phyloP scores from a whole-genome alignment of 192 early-diverging fungal species.

The Coemansia sp. region DNA sequence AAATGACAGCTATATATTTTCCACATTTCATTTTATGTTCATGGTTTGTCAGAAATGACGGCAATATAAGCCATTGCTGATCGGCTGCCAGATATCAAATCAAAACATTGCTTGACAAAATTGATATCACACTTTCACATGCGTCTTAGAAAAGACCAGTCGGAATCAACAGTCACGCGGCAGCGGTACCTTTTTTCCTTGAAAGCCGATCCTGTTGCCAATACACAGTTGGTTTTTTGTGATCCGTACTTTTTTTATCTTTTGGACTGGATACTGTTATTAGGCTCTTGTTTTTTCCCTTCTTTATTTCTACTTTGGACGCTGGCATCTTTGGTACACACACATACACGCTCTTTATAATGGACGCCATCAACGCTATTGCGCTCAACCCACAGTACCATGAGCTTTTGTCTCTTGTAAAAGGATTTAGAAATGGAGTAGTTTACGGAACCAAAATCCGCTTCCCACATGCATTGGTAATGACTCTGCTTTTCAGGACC shows the following conservation, averaged over 20 bases:
- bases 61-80: too few relatives aligned
- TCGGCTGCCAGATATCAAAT: too few relatives aligned
- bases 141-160: not conserved
- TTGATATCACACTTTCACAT: too few relatives aligned
- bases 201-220: too few relatives aligned
- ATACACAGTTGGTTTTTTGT: too few relatives aligned
- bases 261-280: not conserved
- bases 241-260: not conserved
- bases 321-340: not conserved
- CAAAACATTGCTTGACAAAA: too few relatives aligned
- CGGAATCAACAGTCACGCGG: not conserved
- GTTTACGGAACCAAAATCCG: conserved; percentile 96
- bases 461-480: conserved; percentile 95
- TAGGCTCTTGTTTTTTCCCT: not conserved
- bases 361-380: conserved; percentile 32
- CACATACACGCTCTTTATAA: not conserved
- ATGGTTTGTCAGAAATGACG: too few relatives aligned
- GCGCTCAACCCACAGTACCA: conserved; percentile 75
- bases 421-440: conserved; percentile 91
- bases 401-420: conserved; percentile 79
- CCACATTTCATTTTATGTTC: too few relatives aligned
- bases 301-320: conserved; percentile 1
- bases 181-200: too few relatives aligned
- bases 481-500: conserved; percentile 91
- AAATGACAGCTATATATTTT: not conserved